Evolutionary conservation across 2,329 filamentous ascomycete genomes (phyloP), one percentile per base, ranked within the genome.

Genomic region (Colletotrichum magnum): DNA sequence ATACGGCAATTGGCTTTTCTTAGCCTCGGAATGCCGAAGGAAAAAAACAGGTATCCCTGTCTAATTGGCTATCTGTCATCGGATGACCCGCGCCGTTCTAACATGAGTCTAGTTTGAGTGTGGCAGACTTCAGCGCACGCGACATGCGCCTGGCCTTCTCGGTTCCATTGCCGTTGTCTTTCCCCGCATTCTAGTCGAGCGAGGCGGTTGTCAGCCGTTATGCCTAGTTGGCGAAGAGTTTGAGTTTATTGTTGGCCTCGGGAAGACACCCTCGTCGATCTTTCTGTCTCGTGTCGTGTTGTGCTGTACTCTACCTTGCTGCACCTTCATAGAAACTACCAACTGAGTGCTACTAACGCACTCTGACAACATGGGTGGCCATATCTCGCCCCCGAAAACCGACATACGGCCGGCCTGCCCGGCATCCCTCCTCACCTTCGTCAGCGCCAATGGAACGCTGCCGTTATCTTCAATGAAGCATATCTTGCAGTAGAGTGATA

Each of bases 341-440:
- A 3, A 4, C 21, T 24, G 21, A 24, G 21, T 24, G 21, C 21
- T 24, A 24, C 21, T n/a, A 15, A 43, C 52, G 47, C 45, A 36
- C 28, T 60, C 28, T 52, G 58, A 43, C 47, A 60, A n/a, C 58
- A 52, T 51, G 45, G 47, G 13, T 60, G 58, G 15, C 13, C 51
- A n/a, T 41, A 12, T 60, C 21, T 47, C 15, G 58, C 50, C 50
- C 58, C 48, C 48, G 50, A 62, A 60, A 54, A 62, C 58, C 58
- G 58, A 62, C 58, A 47, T 54, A 53, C 36, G 15, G 43, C 59
- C 59, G 59, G 50, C 58, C 32, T 24, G 26, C 32, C 32, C 47
- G 45, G 57, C 13, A 50, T 48, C 43, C 43, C 24, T 39, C 28
- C 16, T 59, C 13, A 13, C 9, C 32, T 7, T 36, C 32, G 32